Percentiles rank a stretch among this genome's conserved stretches.
Evolutionary conservation across 164 flowering plant species (phyloP).

Genomic region (Chimonanthus salicifolius): DNA sequence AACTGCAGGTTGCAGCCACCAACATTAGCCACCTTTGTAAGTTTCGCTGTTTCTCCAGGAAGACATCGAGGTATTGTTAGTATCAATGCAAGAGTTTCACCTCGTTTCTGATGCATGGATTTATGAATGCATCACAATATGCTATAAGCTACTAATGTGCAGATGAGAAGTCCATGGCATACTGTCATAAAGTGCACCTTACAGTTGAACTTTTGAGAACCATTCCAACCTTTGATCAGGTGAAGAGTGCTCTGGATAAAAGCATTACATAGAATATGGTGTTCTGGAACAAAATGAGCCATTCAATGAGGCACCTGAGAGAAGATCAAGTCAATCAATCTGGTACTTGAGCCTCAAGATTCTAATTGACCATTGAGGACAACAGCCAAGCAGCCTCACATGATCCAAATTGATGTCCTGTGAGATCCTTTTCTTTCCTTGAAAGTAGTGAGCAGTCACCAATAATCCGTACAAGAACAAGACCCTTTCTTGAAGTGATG

Average conservation of each 20-base stretch:
- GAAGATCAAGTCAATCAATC: background rate
- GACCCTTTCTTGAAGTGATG: constrained; percentile 1
- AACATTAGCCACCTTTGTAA: too few species aligned
- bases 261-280: background rate
- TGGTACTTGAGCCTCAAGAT: background rate
- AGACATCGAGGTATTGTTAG: background rate
- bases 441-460: background rate
- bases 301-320: background rate
- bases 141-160: background rate
- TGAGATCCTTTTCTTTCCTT: background rate
- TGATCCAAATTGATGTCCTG: background rate
- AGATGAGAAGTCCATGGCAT: background rate
- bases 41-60: background rate
- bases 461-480: constrained; percentile 4
- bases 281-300: too few species aligned
- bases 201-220: background rate
- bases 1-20: too few species aligned
- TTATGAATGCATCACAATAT: too few species aligned
- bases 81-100: background rate
- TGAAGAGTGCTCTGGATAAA: background rate
- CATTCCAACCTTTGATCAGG: background rate
- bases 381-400: background rate
- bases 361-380: background rate
- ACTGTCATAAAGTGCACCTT: background rate
- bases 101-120: background rate